These are phyloP conservation scores for Collybiopsis confluens DNA, from an alignment of 768 basidiomycete species.

Conservation along the genomic window DNA sequence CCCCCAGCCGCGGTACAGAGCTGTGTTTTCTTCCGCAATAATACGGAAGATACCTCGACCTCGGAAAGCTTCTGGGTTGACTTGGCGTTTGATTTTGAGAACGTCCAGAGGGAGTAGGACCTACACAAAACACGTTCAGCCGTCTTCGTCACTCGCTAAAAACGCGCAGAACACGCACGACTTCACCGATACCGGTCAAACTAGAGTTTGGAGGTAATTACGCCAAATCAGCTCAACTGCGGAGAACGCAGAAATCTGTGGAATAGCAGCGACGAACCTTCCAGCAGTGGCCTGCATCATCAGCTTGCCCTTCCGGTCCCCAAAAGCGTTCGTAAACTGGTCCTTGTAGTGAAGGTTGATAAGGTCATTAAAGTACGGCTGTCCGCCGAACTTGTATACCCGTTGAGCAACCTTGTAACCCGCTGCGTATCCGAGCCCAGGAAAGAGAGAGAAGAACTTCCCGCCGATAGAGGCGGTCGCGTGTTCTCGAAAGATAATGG, in stretches of 20 bases:
- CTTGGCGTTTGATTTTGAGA: slow-evolving; percentile 98
- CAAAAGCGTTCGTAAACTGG: slow-evolving; percentile 80
- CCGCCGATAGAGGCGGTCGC: slow-evolving; percentile 61
- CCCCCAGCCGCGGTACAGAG: slow-evolving; percentile 95
- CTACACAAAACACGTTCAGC: slow-evolving; percentile 24
- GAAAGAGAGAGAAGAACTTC: slow-evolving; percentile 91
- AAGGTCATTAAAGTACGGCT: slow-evolving; percentile 95
- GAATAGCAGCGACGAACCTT: slow-evolving; percentile 48
- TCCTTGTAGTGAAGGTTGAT: slow-evolving; percentile 78
- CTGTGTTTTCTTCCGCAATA: slow-evolving; percentile 85
- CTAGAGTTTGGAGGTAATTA: slow-evolving; percentile 26
- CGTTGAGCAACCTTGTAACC: slow-evolving; percentile 96
- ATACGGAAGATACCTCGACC: slow-evolving; percentile 89
- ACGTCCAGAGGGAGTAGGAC: slow-evolving; percentile 94
- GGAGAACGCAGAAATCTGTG: neutral
- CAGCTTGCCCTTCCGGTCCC: slow-evolving; percentile 93
- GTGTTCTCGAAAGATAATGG: slow-evolving; percentile 85
- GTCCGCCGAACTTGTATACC: slow-evolving; percentile 97
- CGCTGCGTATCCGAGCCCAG: slow-evolving; percentile 95
- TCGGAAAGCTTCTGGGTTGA: slow-evolving; percentile 97
- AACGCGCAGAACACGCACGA: slow-evolving; percentile 46
- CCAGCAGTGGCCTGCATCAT: slow-evolving; percentile 95
- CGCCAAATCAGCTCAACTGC: neutral
- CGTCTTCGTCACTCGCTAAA: neutral
- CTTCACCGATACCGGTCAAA: slow-evolving; percentile 88